Evolutionary conservation across 176 grass and related monocot species (phyloP).

Genomic region (Metroxylon sagu): DNA sequence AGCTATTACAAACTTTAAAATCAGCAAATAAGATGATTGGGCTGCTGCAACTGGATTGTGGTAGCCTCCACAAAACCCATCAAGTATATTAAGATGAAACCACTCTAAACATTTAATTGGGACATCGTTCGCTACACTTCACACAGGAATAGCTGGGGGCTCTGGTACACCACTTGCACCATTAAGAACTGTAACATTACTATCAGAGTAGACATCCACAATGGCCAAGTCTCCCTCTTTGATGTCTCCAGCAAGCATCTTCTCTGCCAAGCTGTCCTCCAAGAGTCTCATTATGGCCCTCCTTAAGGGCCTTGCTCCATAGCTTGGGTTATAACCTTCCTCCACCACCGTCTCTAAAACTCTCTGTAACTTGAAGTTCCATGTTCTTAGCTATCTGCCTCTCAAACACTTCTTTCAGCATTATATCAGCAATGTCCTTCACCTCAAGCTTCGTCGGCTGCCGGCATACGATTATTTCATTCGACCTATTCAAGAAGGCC

Average conservation of each 20-base stretch:
- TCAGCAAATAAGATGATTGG: too few relatives aligned
- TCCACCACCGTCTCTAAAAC: too few relatives aligned
- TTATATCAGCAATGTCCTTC: conserved; percentile 78
- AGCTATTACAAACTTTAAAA: too few relatives aligned
- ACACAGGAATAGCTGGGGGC: conserved; percentile 5
- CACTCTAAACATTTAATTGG: too few relatives aligned
- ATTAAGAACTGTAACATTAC: conserved; percentile 8
- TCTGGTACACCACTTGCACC: conserved; percentile 5
- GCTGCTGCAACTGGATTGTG: too few relatives aligned
- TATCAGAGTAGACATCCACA: conserved; percentile 10
- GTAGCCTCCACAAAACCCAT: too few relatives aligned
- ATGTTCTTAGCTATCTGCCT: too few relatives aligned
- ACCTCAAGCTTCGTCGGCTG: conserved; percentile 79
- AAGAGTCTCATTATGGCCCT: neutral
- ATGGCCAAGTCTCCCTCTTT: conserved; percentile 11
- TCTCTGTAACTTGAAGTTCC: too few relatives aligned
- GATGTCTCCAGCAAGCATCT: conserved; percentile 11
- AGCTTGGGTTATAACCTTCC: too few relatives aligned
- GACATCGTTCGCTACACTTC: neutral
- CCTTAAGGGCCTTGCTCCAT: too few relatives aligned
- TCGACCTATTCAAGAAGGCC: conserved; percentile 78
- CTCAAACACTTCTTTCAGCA: conserved; percentile 31
- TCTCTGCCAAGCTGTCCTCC: conserved; percentile 15
- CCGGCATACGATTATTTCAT: conserved; percentile 95
- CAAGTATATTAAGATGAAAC: too few relatives aligned